Evolutionary conservation across 768 basidiomycete species (phyloP).

Genomic region (Cystobasidium tubakii): DNA sequence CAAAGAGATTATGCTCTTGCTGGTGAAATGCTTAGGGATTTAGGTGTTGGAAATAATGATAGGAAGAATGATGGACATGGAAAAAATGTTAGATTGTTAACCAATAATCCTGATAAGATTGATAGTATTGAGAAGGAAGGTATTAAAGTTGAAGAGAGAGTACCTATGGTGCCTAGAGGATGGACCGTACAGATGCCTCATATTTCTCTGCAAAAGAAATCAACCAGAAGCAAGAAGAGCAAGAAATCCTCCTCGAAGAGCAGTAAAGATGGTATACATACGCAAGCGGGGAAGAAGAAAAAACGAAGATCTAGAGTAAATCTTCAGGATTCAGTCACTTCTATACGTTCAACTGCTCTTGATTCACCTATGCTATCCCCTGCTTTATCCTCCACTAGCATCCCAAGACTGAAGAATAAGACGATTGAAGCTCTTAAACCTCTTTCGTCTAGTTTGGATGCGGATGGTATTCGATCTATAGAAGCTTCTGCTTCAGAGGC

Average conservation of each 20-base stretch:
- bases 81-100: constrained; percentile 66
- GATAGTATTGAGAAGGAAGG: constrained; percentile 78
- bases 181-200: constrained; percentile 56
- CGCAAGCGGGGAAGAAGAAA: background rate
- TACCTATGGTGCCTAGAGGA: constrained; percentile 87
- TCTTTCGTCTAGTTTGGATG: background rate
- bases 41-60: constrained; percentile 56
- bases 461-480: background rate
- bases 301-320: background rate
- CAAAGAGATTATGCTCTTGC: constrained; percentile 90
- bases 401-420: background rate
- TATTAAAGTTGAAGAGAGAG: constrained; percentile 70
- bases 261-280: constrained; percentile 6
- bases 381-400: background rate
- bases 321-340: background rate
- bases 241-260: background rate
- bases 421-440: constrained; percentile 1
- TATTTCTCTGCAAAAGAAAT: background rate
- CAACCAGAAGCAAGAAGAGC: constrained; percentile 20
- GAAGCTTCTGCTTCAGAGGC: constrained; percentile 10
- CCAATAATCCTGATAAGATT: constrained; percentile 98
- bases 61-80: constrained; percentile 35
- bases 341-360: background rate
- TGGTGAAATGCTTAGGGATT: constrained; percentile 77
- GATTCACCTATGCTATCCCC: background rate